Percentiles rank a stretch among this genome's conserved stretches.
phyloP scores from a whole-genome alignment of 1,139 yeast species.

The Yamadazyma dushanensis region DNA sequence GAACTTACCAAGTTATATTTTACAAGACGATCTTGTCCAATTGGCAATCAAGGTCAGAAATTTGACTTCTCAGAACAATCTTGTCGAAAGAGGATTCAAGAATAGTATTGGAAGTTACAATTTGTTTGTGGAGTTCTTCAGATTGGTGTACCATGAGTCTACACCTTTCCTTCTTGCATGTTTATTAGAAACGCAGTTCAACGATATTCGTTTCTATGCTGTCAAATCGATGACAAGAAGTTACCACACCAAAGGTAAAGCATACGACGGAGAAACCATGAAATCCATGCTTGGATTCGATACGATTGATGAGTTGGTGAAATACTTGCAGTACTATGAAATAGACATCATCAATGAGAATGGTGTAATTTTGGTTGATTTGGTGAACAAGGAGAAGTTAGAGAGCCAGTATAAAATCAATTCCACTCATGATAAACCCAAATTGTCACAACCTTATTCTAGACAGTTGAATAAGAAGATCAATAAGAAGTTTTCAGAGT shows the following conservation, averaged over 20 bases:
- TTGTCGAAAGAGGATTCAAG: slow-evolving; percentile 56
- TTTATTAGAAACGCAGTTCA: slow-evolving; percentile 76
- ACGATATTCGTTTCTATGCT: slow-evolving; percentile 76
- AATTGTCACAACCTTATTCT: slow-evolving; percentile 58
- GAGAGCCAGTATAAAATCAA: slow-evolving; percentile 44
- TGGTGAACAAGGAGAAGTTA: slow-evolving; percentile 51
- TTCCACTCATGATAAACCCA: slow-evolving; percentile 47
- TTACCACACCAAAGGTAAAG: slow-evolving; percentile 70
- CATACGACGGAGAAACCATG: slow-evolving; percentile 53
- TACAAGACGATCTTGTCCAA: slow-evolving; percentile 60
- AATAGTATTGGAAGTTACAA: slow-evolving; percentile 63
- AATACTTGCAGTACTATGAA: slow-evolving; percentile 66
- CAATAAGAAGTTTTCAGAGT: slow-evolving; percentile 26
- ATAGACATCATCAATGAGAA: slow-evolving; percentile 44
- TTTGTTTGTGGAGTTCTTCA: slow-evolving; percentile 66
- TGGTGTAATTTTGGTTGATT: slow-evolving; percentile 45
- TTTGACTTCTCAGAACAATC: slow-evolving; percentile 62
- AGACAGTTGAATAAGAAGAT: slow-evolving; percentile 48
- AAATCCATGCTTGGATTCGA: slow-evolving; percentile 66
- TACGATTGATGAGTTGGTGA: slow-evolving; percentile 47
- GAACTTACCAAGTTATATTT: slow-evolving; percentile 58
- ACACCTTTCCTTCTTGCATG: slow-evolving; percentile 77
- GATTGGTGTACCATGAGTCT: slow-evolving; percentile 41
- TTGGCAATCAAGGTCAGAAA: slow-evolving; percentile 70
- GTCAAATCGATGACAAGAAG: slow-evolving; percentile 67